Base-by-base conservation (phyloP, 495 filamentous ascomycete species). In the Neurospora tetrasperma region DNA sequence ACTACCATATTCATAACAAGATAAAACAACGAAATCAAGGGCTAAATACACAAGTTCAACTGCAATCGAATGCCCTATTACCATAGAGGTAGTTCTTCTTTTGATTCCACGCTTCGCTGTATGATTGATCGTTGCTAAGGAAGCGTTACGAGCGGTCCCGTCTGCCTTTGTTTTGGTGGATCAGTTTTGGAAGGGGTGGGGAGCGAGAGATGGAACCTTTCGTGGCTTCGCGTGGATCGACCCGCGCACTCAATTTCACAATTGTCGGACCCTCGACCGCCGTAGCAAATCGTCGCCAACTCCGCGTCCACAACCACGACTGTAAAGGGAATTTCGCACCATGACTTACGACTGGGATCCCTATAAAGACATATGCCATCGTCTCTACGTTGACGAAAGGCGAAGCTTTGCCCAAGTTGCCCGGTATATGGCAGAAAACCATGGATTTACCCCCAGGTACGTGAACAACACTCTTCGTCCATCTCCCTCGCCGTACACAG, bases 261-360 rank as follows among this genome's bases (percentile, higher is more conserved):
- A 62, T 5, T 14, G 54, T 62, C 14, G 6, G 16, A 35, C 54
- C 54, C 23, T 62, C 54, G 35, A 62, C 54, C 54, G 31, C 54
- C 54, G 54, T 66, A 66, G 54, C 54, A 38, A 66, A 35, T 31
- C 54, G 16, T 66, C 54, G 10, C 44, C 62, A 73, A 38, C 31
- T 14, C 5, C 23, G 54, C 39, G 43, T 41, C 62, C n/a, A 72
- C 69, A 23, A 70, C 62, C 66, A 66, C 42, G 43, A 44, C 16
- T 31, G 3, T 4, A 48, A 39, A 41, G 38, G 40, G 18, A 14
- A 59, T 27, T 59, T 9, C 41, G 70, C 74, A 78, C 27, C 74
- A 94, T 92, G 90, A 90, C 89, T 0, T 93, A 93, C 82, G 85
- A 91, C 72, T 94, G 92, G 92, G 88, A 90, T 42, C 88, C 85